Evolutionary conservation across 257 asterid genomes (phyloP).

Genomic region (Ilex asprella): DNA sequence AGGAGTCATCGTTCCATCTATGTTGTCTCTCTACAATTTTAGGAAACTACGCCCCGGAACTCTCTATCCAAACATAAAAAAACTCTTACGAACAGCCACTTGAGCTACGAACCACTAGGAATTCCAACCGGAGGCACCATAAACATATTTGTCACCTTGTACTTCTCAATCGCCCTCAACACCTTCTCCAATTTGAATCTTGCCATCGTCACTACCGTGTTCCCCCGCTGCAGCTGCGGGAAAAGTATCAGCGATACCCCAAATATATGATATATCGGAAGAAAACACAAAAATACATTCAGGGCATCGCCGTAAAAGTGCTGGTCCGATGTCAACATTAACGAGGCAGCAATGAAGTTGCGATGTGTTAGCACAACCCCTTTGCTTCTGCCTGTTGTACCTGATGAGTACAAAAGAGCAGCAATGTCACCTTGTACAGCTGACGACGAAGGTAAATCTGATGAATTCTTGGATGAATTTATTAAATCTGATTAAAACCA

Average conservation of each 20-base stretch:
- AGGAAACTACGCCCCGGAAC: too few relatives aligned
- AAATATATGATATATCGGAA: constrained; percentile 30
- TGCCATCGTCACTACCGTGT: constrained; percentile 29
- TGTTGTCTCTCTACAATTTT: too few relatives aligned
- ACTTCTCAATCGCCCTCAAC: constrained; percentile 24
- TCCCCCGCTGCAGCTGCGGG: constrained; percentile 36
- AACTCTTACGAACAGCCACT: too few relatives aligned
- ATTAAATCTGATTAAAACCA: constrained; percentile 11
- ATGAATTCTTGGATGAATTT: background rate
- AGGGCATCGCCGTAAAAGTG: constrained; percentile 1
- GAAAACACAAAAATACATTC: constrained; percentile 25
- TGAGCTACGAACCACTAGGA: too few relatives aligned
- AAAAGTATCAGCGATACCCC: constrained; percentile 18
- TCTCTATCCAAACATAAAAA: too few relatives aligned
- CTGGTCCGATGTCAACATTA: constrained; percentile 23
- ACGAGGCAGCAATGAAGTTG: constrained; percentile 27
- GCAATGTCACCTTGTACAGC: constrained; percentile 23
- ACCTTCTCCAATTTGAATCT: constrained; percentile 19
- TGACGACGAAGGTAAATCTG: background rate
- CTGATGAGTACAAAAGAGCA: constrained; percentile 31
- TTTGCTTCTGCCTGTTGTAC: constrained; percentile 31
- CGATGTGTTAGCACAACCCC: constrained; percentile 32
- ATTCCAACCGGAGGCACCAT: constrained; percentile 25
- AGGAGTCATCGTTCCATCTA: too few relatives aligned
- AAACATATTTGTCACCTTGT: constrained; percentile 20